Percentiles rank a stretch among this genome's conserved stretches.
Conservation (phyloP, 257 asterid species). For the Penstemon newberryi region DNA sequence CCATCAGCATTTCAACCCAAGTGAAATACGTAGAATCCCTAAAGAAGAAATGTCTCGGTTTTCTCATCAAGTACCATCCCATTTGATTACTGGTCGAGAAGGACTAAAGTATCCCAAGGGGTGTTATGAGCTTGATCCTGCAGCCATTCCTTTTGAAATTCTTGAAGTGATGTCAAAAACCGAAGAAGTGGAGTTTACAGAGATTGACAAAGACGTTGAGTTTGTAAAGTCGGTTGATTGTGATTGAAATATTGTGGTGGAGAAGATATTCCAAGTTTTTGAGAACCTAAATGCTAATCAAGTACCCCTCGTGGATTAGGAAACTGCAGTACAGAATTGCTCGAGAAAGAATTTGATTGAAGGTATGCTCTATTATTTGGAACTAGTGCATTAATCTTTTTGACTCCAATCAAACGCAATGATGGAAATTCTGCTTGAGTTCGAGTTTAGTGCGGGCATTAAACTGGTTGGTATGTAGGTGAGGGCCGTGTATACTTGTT, state of each 20-base stretch:
- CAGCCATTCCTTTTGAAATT: constrained; percentile 55
- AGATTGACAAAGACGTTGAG: constrained; percentile 37
- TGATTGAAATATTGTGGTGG: constrained; percentile 30
- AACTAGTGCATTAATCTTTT: background rate
- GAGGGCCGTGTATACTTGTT: constrained; percentile 35
- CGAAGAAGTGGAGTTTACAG: constrained; percentile 39
- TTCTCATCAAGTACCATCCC: constrained; percentile 73
- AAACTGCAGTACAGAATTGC: background rate
- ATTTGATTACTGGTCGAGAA: constrained; percentile 50
- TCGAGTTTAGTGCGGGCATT: constrained; percentile 13
- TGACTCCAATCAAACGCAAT: background rate
- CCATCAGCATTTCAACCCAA: constrained; percentile 50
- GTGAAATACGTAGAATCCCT: constrained; percentile 56
- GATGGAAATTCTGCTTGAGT: constrained; percentile 3
- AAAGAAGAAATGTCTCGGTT: constrained; percentile 61
- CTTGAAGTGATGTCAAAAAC: constrained; percentile 46
- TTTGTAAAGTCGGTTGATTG: constrained; percentile 31
- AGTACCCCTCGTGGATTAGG: background rate
- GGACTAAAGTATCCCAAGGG: constrained; percentile 45
- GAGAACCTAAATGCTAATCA: constrained; percentile 8
- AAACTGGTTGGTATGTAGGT: constrained; percentile 19
- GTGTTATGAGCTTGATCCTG: constrained; percentile 67
- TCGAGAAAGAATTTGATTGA: constrained; percentile 15
- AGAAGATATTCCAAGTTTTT: constrained; percentile 34
- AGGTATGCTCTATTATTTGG: background rate